Evolutionary conservation across 805 yeast genomes (phyloP).

Genomic region (Komagataella ulmi): DNA sequence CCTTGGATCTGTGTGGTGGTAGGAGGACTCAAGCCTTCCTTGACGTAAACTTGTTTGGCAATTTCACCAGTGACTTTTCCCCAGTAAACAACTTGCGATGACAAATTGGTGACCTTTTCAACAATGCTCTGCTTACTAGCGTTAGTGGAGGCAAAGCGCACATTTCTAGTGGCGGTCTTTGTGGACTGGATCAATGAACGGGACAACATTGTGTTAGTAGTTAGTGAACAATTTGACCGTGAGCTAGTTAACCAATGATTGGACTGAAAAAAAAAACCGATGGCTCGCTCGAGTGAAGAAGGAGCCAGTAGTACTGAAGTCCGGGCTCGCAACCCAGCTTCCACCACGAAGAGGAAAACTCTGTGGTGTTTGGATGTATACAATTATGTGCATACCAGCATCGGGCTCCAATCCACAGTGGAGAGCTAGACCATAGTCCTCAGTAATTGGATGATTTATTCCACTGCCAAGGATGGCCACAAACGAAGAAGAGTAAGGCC

Average conservation of each 20-base stretch:
- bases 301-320: neutral
- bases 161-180: slow-evolving; percentile 10
- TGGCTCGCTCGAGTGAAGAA: neutral
- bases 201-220: slow-evolving; percentile 5
- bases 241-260: neutral
- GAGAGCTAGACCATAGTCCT: neutral
- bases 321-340: neutral
- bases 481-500: neutral
- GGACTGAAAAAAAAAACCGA: neutral
- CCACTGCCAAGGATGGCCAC: neutral
- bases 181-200: slow-evolving; percentile 7
- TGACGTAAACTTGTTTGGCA: slow-evolving; percentile 68
- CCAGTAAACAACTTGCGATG: slow-evolving; percentile 68
- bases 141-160: slow-evolving; percentile 23
- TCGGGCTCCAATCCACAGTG: too few species aligned
- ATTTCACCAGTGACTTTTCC: slow-evolving; percentile 40
- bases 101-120: slow-evolving; percentile 13
- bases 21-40: slow-evolving; percentile 94
- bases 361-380: neutral
- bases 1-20: slow-evolving; percentile 59
- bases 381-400: too few species aligned
- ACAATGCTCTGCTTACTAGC: slow-evolving; percentile 6
- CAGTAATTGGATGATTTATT: neutral
- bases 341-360: neutral
- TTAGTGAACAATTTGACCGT: neutral